Conservation (phyloP, 2,329 filamentous ascomycete genomes). For the Nothomitra cinnamomea region DNA sequence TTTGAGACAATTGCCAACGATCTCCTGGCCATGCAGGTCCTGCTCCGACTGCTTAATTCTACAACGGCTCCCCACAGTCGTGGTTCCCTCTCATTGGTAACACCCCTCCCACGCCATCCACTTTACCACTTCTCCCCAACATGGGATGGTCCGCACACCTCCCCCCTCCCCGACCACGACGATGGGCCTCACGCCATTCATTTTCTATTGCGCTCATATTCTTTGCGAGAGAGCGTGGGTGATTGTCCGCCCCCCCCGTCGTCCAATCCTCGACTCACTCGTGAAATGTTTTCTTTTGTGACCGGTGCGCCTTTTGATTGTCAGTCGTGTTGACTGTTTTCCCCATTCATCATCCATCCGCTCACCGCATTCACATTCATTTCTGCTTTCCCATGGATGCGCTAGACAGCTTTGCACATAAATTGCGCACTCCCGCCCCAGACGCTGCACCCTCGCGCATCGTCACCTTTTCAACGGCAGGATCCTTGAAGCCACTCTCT, state of each 20-base stretch:
- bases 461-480: conserved; percentile 3
- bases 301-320: not conserved
- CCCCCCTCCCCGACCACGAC: not conserved
- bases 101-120: not conserved
- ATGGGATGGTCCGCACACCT: not conserved
- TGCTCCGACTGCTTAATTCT: not conserved
- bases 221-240: not conserved
- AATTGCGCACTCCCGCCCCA: not conserved
- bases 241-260: not conserved
- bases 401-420: not conserved
- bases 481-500: conserved; percentile 2
- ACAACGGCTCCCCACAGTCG: not conserved
- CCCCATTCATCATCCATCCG: too few relatives aligned
- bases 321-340: not conserved
- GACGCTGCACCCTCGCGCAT: not conserved
- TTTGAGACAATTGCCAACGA: too few relatives aligned
- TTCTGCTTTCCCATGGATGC: too few relatives aligned
- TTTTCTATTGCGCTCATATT: not conserved
- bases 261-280: too few relatives aligned
- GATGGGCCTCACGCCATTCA: not conserved
- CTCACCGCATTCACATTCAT: too few relatives aligned
- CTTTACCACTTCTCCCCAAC: too few relatives aligned
- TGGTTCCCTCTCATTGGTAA: conserved; percentile 3
- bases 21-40: too few relatives aligned
- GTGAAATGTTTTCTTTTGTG: too few relatives aligned